A percentile compares a stretch with the other conserved stretches of the same genome.
These are phyloP conservation scores for Calamus simplicifolius DNA, from an alignment of 176 grass and related monocot species.

Conservation along the genomic window DNA sequence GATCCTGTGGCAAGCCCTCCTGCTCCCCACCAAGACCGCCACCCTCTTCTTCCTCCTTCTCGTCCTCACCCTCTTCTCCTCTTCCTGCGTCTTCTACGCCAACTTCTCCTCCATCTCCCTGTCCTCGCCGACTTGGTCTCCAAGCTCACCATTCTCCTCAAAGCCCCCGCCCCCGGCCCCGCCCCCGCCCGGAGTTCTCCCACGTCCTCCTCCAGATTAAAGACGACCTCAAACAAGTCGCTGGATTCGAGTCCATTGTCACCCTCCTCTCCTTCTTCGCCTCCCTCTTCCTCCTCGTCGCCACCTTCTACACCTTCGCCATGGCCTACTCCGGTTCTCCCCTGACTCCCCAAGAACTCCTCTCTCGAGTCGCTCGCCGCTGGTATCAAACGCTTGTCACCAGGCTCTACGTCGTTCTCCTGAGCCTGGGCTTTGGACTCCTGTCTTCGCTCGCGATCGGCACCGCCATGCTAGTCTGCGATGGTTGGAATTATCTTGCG, in stretches of 20 bases:
- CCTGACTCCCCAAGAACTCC: constrained; percentile 18
- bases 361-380: constrained; percentile 25
- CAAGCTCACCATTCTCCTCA: constrained; percentile 11
- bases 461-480: background rate
- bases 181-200: background rate
- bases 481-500: background rate
- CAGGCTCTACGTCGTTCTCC: constrained; percentile 20
- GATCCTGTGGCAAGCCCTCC: constrained; percentile 33
- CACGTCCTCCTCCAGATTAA: constrained; percentile 3
- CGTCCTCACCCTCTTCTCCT: constrained; percentile 20
- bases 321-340: constrained; percentile 10
- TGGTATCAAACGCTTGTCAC: constrained; percentile 34
- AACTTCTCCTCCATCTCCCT: constrained; percentile 19
- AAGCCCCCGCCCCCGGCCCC: background rate
- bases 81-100: constrained; percentile 33
- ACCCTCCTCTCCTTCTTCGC: constrained; percentile 8
- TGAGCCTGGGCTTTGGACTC: constrained; percentile 17
- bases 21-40: constrained; percentile 9
- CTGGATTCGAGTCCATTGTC: background rate
- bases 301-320: constrained; percentile 27
- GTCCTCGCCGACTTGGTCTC: constrained; percentile 13
- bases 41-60: constrained; percentile 26
- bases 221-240: constrained; percentile 12
- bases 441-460: constrained; percentile 11
- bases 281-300: constrained; percentile 22